phyloP scores from a whole-genome alignment of 805 yeast genomes.

The Torulaspora indica region DNA sequence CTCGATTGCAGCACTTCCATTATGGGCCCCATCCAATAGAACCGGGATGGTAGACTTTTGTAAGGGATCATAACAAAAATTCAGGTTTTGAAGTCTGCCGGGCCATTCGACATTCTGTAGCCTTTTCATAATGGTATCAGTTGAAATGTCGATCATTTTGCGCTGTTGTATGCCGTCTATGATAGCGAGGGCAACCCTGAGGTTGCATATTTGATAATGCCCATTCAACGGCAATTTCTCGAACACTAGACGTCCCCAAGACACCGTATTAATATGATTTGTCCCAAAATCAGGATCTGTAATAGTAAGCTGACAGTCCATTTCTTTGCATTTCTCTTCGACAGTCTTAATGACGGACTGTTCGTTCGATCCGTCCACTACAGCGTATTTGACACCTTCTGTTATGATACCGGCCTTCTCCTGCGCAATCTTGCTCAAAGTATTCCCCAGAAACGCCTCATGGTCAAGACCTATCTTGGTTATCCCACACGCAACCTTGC shows the following conservation, averaged over 20 bases:
- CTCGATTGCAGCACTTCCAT: constrained; percentile 76
- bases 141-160: constrained; percentile 31
- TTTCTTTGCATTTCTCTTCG: constrained; percentile 33
- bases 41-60: constrained; percentile 24
- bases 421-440: constrained; percentile 58
- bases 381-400: constrained; percentile 48
- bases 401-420: constrained; percentile 83
- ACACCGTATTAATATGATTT: constrained; percentile 21
- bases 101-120: constrained; percentile 67
- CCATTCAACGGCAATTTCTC: constrained; percentile 59
- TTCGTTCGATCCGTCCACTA: constrained; percentile 67
- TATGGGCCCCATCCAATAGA: constrained; percentile 90
- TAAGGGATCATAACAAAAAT: constrained; percentile 27
- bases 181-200: constrained; percentile 61
- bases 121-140: constrained; percentile 45
- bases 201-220: constrained; percentile 63
- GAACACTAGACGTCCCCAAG: constrained; percentile 34
- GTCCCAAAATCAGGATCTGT: constrained; percentile 17
- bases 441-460: constrained; percentile 65
- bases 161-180: constrained; percentile 38
- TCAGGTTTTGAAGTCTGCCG: constrained; percentile 66
- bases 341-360: constrained; percentile 48
- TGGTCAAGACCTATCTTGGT: constrained; percentile 88
- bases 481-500: constrained; percentile 63
- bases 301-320: constrained; percentile 31